Conservation (phyloP, 164 flowering plant genomes). For the Kalanchoe fedtschenkoi region DNA sequence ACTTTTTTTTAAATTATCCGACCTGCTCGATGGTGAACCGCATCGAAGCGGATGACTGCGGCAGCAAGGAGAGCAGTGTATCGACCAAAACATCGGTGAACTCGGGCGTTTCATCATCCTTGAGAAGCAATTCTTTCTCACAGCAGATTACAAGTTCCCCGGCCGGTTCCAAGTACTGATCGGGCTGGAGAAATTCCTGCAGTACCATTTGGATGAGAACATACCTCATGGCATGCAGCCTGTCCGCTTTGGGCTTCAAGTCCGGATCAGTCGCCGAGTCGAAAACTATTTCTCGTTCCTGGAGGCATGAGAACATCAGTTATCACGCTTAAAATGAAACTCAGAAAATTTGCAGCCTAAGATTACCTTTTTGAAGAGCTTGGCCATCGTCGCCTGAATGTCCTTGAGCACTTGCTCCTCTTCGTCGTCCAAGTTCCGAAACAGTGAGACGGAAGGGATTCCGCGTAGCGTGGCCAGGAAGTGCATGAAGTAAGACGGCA, state of each 20-base stretch:
- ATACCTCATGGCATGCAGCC: conserved; percentile 62
- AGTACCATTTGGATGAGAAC: conserved; percentile 80
- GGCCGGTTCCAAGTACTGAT: conserved; percentile 74
- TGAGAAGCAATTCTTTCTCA: conserved; percentile 50
- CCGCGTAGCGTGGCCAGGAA: conserved; percentile 59
- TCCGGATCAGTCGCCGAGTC: conserved; percentile 14
- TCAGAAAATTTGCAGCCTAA: not conserved
- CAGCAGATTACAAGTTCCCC: conserved; percentile 73
- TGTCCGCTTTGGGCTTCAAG: conserved; percentile 27
- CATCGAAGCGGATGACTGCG: conserved; percentile 78
- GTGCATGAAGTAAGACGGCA: conserved; percentile 75
- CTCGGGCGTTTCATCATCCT: conserved; percentile 40
- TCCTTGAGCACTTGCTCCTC: conserved; percentile 66
- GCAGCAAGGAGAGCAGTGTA: conserved; percentile 76
- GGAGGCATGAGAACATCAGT: conserved; percentile 9
- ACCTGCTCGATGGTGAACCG: conserved; percentile 92
- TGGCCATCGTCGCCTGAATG: conserved; percentile 56
- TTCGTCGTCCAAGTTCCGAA: conserved; percentile 52
- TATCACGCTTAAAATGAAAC: not conserved
- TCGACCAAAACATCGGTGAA: conserved; percentile 90
- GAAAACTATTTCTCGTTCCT: conserved; percentile 54
- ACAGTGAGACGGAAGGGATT: conserved; percentile 91
- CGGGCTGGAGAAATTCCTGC: conserved; percentile 77
- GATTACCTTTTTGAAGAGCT: conserved; percentile 67
- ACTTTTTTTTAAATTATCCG: not conserved